Conservation (phyloP, 2,329 filamentous ascomycete genomes). For the Claviceps capensis region DNA sequence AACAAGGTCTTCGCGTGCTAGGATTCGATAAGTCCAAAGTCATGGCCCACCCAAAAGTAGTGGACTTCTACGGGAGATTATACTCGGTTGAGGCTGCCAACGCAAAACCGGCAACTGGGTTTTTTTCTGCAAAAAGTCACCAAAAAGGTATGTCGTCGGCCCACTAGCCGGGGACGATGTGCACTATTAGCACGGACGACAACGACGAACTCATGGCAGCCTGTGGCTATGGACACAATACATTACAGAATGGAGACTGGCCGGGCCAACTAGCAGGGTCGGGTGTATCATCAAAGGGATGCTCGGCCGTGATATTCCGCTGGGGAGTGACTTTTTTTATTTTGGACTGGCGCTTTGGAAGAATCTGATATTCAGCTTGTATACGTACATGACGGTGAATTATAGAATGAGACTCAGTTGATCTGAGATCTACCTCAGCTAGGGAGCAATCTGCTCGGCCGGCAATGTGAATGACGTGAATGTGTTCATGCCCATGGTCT, state of each 20-base stretch:
- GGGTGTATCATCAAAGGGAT: neutral
- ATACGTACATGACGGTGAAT: neutral
- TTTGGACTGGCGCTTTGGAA: neutral
- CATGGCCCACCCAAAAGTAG: constrained; percentile 81
- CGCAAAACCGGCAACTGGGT: constrained; percentile 31
- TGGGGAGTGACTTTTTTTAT: neutral
- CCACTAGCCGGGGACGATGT: constrained; percentile 8
- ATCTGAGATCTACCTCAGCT: neutral
- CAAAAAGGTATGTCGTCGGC: constrained; percentile 14
- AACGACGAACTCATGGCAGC: constrained; percentile 35
- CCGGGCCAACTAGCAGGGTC: neutral
- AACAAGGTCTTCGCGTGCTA: constrained; percentile 75
- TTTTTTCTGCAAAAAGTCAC: constrained; percentile 28
- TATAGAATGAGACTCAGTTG: neutral
- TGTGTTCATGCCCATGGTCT: neutral
- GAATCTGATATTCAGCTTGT: neutral
- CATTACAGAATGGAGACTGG: neutral
- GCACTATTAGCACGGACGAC: constrained; percentile 28
- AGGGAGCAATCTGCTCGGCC: too few species aligned
- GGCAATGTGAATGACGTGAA: neutral
- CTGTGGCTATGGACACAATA: constrained; percentile 23
- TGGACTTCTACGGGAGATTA: constrained; percentile 72
- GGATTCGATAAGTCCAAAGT: constrained; percentile 84
- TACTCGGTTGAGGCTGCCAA: constrained; percentile 43
- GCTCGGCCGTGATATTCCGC: neutral